phyloP scores from a whole-genome alignment of 768 basidiomycete genomes.

The Botryobasidium botryosum region DNA sequence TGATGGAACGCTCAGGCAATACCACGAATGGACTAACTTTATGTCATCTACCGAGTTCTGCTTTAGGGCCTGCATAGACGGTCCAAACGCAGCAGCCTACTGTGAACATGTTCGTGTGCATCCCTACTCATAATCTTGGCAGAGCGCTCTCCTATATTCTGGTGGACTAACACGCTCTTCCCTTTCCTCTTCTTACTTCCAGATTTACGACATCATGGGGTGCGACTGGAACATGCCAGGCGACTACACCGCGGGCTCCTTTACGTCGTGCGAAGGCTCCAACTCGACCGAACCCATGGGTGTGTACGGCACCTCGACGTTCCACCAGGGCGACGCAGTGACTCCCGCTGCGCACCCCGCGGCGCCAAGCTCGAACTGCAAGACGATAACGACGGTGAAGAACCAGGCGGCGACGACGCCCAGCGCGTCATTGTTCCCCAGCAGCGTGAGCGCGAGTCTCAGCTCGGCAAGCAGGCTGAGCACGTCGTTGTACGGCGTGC shows the following conservation, averaged over 20 bases:
- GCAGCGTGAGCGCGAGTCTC: slow-evolving; percentile 1
- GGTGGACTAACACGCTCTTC: neutral
- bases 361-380: slow-evolving; percentile 13
- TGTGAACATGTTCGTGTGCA: slow-evolving; percentile 29
- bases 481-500: too few species aligned
- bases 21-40: slow-evolving; percentile 67
- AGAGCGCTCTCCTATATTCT: neutral
- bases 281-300: slow-evolving; percentile 36
- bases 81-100: slow-evolving; percentile 27
- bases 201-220: slow-evolving; percentile 4
- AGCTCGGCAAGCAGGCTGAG: slow-evolving; percentile 6
- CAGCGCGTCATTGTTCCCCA: slow-evolving; percentile 1
- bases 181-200: neutral
- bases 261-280: slow-evolving; percentile 26
- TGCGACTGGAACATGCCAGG: slow-evolving; percentile 25
- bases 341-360: slow-evolving; percentile 41
- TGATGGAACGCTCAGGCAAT: slow-evolving; percentile 31
- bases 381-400: slow-evolving; percentile 6
- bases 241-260: slow-evolving; percentile 26
- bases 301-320: slow-evolving; percentile 49
- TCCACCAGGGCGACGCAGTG: slow-evolving; percentile 39
- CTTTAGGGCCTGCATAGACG: slow-evolving; percentile 15
- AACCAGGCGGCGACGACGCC: neutral
- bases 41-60: slow-evolving; percentile 28
- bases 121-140: neutral